Percentiles rank a stretch among this genome's conserved stretches.
These are phyloP conservation scores for Hypoxylon sp. DNA, from an alignment of 2,329 filamentous ascomycete genomes.

Conservation along the genomic window DNA sequence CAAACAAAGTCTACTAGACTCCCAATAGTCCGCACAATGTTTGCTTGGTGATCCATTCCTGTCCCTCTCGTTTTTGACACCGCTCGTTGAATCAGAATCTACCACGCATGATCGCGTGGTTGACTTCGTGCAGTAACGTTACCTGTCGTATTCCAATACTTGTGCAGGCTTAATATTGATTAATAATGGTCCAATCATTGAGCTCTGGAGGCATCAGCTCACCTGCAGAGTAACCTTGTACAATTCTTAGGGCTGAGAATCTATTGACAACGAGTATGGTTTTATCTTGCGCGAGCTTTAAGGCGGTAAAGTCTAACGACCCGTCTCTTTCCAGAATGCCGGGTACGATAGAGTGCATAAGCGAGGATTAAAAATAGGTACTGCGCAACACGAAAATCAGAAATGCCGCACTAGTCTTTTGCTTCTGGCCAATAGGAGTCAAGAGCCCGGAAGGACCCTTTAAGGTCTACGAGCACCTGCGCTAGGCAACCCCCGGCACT, in stretches of 20 bases:
- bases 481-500: constrained; percentile 24
- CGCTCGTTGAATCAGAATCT: constrained; percentile 23
- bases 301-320: constrained; percentile 12
- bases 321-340: constrained; percentile 25
- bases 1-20: background rate
- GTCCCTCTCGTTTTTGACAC: background rate
- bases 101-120: constrained; percentile 12
- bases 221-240: constrained; percentile 1
- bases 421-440: constrained; percentile 7
- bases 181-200: constrained; percentile 19
- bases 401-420: constrained; percentile 26
- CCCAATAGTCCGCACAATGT: background rate
- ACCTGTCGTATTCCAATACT: constrained; percentile 29
- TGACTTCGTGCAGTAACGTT: constrained; percentile 32
- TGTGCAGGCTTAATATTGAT: constrained; percentile 17
- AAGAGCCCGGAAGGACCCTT: constrained; percentile 3
- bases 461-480: constrained; percentile 6
- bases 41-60: background rate
- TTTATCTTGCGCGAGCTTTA: background rate
- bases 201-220: constrained; percentile 10
- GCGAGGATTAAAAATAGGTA: constrained; percentile 36
- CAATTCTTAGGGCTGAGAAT: constrained; percentile 1
- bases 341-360: constrained; percentile 36
- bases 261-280: constrained; percentile 4
- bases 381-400: constrained; percentile 29